Percentiles rank a stretch among this genome's conserved stretches.
phyloP scores from a whole-genome alignment of 2,329 filamentous ascomycete species.

The Teratosphaeria epicoccoides region DNA sequence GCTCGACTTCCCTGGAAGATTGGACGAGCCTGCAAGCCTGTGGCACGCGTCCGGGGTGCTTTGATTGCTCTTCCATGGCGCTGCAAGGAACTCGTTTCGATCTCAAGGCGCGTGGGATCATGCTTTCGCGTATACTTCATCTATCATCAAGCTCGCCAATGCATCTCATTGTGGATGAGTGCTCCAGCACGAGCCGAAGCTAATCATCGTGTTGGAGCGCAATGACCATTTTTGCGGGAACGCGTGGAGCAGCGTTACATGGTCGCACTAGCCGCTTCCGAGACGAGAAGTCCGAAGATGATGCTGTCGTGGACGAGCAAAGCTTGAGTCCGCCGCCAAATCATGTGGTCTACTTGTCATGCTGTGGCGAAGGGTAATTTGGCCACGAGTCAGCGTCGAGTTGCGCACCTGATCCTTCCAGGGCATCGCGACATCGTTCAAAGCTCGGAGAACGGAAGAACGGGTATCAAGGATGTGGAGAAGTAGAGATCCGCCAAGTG shows the following conservation, averaged over 20 bases:
- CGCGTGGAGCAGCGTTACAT: not conserved
- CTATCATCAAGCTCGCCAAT: not conserved
- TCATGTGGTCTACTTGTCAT: not conserved
- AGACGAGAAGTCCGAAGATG: not conserved
- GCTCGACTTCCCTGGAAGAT: not conserved
- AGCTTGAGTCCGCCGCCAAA: not conserved
- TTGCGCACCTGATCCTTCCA: not conserved
- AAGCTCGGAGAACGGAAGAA: not conserved
- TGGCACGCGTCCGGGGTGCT: not conserved
- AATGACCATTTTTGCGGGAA: not conserved
- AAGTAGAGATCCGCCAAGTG: not conserved
- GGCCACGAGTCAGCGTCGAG: not conserved
- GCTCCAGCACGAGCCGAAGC: not conserved
- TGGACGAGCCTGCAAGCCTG: too few relatives aligned
- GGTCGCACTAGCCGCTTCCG: not conserved
- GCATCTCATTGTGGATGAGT: not conserved
- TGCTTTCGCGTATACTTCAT: not conserved
- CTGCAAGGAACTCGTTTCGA: not conserved
- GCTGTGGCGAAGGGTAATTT: not conserved
- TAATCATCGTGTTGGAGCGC: not conserved
- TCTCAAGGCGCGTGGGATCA: not conserved
- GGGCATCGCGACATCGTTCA: not conserved
- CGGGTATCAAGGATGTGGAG: not conserved
- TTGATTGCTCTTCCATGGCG: not conserved
- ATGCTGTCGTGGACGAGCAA: not conserved